These are phyloP conservation scores for Mrakia gelida DNA, from an alignment of 768 basidiomycete genomes.

Conservation along the genomic window DNA sequence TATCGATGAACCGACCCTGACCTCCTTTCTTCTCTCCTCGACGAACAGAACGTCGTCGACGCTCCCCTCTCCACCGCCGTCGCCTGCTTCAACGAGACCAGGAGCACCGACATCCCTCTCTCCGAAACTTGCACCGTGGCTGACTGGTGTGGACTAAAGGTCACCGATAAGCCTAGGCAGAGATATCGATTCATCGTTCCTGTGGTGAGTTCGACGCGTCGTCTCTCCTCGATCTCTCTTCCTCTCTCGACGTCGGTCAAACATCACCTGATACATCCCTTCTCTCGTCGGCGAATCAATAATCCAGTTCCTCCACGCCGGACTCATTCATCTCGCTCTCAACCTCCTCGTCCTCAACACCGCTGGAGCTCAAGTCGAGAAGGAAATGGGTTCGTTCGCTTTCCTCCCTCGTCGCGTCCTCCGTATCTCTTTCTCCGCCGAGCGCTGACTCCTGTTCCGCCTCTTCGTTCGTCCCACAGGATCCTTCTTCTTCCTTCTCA, in stretches of 20 bases:
- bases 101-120: slow-evolving; percentile 49
- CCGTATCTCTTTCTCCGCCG: too few relatives aligned
- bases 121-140: slow-evolving; percentile 67
- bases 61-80: slow-evolving; percentile 19
- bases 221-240: background rate
- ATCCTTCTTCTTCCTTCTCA: slow-evolving; percentile 72
- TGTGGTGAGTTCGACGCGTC: slow-evolving; percentile 37
- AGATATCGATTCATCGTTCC: slow-evolving; percentile 54
- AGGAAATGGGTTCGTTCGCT: slow-evolving; percentile 50
- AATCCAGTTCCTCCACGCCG: slow-evolving; percentile 84
- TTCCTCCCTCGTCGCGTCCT: too few relatives aligned
- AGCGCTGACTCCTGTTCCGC: too few relatives aligned
- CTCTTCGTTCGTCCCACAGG: slow-evolving; percentile 53
- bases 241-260: background rate
- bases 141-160: slow-evolving; percentile 75
- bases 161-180: slow-evolving; percentile 52
- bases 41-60: slow-evolving; percentile 12
- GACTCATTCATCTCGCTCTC: slow-evolving; percentile 83
- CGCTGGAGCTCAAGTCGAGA: slow-evolving; percentile 49
- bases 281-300: too few relatives aligned
- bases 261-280: too few relatives aligned
- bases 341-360: slow-evolving; percentile 86
- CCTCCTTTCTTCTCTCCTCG: background rate
- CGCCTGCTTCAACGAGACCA: slow-evolving; percentile 29
- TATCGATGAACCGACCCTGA: background rate